These are phyloP conservation scores for Sclerotinia spermophila DNA, from an alignment of 2,329 filamentous ascomycete genomes.

Conservation along the genomic window DNA sequence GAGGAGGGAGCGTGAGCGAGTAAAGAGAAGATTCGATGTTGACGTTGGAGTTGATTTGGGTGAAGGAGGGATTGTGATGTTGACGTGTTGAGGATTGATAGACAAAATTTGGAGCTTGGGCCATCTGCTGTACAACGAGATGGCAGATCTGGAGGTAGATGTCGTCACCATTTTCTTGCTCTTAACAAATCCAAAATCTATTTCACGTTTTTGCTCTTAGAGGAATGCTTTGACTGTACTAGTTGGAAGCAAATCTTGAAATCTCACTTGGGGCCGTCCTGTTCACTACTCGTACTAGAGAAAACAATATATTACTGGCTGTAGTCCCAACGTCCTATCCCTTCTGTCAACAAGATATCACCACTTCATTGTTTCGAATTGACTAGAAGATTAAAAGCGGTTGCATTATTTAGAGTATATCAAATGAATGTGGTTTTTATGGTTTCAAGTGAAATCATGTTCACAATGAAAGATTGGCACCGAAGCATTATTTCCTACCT, in stretches of 20 bases:
- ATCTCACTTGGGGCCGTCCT: background rate
- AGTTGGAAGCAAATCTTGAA: background rate
- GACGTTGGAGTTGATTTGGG: background rate
- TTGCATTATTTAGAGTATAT: background rate
- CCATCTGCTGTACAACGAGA: background rate
- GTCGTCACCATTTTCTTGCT: background rate
- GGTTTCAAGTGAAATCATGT: background rate
- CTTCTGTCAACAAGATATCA: background rate
- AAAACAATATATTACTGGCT: background rate
- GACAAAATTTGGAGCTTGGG: constrained; percentile 16
- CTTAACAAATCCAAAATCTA: background rate
- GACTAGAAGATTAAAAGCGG: background rate
- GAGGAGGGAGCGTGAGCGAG: background rate
- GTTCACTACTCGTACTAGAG: background rate
- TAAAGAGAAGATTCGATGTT: background rate
- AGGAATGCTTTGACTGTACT: background rate
- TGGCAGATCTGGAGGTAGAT: background rate
- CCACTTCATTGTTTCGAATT: background rate
- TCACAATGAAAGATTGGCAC: background rate
- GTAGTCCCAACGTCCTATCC: background rate
- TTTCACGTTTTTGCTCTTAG: background rate
- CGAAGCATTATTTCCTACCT: background rate
- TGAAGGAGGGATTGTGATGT: background rate
- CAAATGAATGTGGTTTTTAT: background rate
- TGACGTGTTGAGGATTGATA: background rate